Evolutionary conservation across 1,284 basidiomycete genomes (phyloP).

Genomic region (Leccinum angustisporum): DNA sequence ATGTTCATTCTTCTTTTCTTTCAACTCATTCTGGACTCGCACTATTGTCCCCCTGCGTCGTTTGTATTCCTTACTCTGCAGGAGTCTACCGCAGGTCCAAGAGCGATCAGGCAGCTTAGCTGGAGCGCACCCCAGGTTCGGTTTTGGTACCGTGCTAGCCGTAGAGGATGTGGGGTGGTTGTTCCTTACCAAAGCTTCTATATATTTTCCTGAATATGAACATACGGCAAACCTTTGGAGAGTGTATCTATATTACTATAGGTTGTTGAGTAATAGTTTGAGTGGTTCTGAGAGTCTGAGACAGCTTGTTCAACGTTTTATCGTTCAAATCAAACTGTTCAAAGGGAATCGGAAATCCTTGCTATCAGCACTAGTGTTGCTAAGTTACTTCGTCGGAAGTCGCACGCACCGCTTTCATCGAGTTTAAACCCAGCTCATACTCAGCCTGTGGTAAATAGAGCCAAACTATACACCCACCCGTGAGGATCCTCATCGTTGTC

Average conservation of each 20-base stretch:
- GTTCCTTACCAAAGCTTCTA: conserved; percentile 52
- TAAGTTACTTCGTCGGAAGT: too few relatives aligned
- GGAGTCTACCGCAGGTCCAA: conserved; percentile 53
- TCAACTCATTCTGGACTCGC: conserved; percentile 47
- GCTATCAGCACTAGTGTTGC: too few relatives aligned
- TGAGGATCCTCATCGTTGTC: conserved; percentile 15
- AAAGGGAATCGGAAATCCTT: too few relatives aligned
- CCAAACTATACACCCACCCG: conserved; percentile 26
- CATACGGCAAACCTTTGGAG: not conserved
- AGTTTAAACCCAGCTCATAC: conserved; percentile 9
- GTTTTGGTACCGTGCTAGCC: conserved; percentile 2
- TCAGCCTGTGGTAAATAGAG: conserved; percentile 23
- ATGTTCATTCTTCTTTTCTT: not conserved
- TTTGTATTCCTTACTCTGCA: conserved; percentile 32
- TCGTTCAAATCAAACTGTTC: not conserved
- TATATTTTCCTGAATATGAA: not conserved
- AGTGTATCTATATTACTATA: not conserved
- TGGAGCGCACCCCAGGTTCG: conserved; percentile 40
- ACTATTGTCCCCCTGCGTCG: conserved; percentile 53
- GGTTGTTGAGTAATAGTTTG: not conserved
- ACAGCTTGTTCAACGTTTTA: not conserved
- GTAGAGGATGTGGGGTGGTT: conserved; percentile 39
- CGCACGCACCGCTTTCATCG: too few relatives aligned
- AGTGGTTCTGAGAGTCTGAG: not conserved
- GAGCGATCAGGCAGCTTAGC: conserved; percentile 41